A percentile compares a stretch with the other conserved stretches of the same genome.
Conservation (phyloP, 257 asterid genomes). For the Asclepias syriaca region DNA sequence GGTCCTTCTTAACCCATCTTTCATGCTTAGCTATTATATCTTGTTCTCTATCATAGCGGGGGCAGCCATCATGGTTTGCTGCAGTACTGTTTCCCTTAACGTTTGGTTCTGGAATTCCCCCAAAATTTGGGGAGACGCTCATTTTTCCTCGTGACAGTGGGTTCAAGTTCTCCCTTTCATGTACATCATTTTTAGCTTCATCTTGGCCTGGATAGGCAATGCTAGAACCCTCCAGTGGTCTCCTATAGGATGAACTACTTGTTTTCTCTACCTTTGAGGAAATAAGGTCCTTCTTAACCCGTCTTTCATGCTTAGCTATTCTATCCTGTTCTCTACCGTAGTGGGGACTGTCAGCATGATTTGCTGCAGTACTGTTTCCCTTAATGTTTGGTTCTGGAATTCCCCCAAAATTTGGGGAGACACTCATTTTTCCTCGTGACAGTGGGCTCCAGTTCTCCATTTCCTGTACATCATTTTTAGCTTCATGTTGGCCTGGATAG, state of each 20-base stretch:
- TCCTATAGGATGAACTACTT: slow-evolving; percentile 37
- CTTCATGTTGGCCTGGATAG: slow-evolving; percentile 25
- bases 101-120: slow-evolving; percentile 21
- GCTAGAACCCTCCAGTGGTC: slow-evolving; percentile 27
- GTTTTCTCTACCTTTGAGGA: slow-evolving; percentile 33
- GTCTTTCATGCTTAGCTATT: slow-evolving; percentile 29
- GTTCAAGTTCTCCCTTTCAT: slow-evolving; percentile 29
- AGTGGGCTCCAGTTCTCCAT: slow-evolving; percentile 31
- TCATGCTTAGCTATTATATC: slow-evolving; percentile 30
- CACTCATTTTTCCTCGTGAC: slow-evolving; percentile 29
- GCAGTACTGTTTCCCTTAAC: slow-evolving; percentile 34
- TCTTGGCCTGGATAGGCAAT: slow-evolving; percentile 22
- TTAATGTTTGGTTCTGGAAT: slow-evolving; percentile 21
- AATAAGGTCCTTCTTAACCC: slow-evolving; percentile 28
- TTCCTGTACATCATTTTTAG: slow-evolving; percentile 19
- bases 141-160: slow-evolving; percentile 33
- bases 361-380: slow-evolving; percentile 36
- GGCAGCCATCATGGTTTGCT: slow-evolving; percentile 25
- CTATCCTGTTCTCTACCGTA: slow-evolving; percentile 31
- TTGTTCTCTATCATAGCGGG: slow-evolving; percentile 30
- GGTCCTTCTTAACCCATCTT: slow-evolving; percentile 27
- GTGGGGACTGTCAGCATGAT: slow-evolving; percentile 20
- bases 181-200: slow-evolving; percentile 21
- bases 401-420: slow-evolving; percentile 23
- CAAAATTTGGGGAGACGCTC: slow-evolving; percentile 22